phyloP scores from a whole-genome alignment of 192 early-diverging fungal species.

The Gryganskiella cystojenkinii region DNA sequence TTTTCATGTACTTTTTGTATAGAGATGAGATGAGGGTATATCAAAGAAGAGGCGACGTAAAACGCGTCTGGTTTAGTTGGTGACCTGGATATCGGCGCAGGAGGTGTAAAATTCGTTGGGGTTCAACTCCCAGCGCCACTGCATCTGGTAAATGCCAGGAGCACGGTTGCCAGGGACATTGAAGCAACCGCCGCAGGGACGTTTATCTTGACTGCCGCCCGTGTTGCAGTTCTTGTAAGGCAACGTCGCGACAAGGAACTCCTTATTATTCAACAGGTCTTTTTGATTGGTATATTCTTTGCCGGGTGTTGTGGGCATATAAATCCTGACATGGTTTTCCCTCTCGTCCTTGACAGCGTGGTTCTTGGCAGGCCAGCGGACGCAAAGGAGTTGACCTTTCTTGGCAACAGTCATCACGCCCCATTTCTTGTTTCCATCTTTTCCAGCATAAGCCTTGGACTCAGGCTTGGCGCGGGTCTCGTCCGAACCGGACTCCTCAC shows the following conservation, averaged over 20 bases:
- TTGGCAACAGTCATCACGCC: constrained; percentile 30
- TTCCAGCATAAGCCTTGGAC: constrained; percentile 29
- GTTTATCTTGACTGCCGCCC: constrained; percentile 15
- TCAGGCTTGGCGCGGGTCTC: constrained; percentile 32
- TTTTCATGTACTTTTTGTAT: too few relatives aligned
- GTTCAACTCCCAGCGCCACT: constrained; percentile 52
- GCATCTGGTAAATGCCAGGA: constrained; percentile 25
- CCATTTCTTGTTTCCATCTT: too few relatives aligned
- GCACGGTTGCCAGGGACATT: constrained; percentile 35
- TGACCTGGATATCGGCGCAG: constrained; percentile 25
- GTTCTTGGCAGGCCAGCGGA: constrained; percentile 47
- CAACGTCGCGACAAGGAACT: constrained; percentile 12
- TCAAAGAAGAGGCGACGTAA: too few relatives aligned
- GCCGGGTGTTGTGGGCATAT: constrained; percentile 21
- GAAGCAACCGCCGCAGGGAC: constrained; percentile 46
- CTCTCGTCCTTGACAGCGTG: constrained; percentile 23
- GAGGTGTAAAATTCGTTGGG: constrained; percentile 37
- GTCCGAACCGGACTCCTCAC: constrained; percentile 18
- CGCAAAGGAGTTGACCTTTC: constrained; percentile 30
- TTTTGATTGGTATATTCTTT: constrained; percentile 12
- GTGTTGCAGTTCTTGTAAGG: constrained; percentile 34
- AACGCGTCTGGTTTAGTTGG: not conserved
- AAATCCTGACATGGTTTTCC: constrained; percentile 21
- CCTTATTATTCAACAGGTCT: constrained; percentile 28
- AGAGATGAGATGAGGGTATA: too few relatives aligned